phyloP scores from a whole-genome alignment of 2,329 filamentous ascomycete genomes.

The Fusarium hainanense region DNA sequence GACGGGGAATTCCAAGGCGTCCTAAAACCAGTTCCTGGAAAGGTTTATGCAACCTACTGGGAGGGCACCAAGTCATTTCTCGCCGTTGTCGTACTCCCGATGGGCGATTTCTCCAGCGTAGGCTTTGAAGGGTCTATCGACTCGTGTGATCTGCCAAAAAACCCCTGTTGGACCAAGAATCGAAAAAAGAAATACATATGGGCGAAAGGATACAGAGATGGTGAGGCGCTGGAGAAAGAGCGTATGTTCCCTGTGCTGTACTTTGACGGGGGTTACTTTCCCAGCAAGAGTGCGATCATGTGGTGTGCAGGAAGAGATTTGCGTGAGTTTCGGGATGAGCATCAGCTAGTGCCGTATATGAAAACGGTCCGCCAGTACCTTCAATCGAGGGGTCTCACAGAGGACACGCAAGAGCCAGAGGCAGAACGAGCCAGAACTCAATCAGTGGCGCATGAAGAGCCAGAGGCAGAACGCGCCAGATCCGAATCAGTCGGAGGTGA shows the following conservation, averaged over 20 bases:
- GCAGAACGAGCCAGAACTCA: background rate
- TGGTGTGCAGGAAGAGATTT: conserved; percentile 36
- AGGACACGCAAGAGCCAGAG: background rate
- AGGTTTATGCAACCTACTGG: conserved; percentile 14
- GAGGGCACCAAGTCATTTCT: conserved; percentile 15
- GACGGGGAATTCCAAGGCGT: conserved; percentile 2
- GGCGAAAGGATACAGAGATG: conserved; percentile 19
- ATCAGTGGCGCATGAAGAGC: background rate
- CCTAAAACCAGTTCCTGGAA: background rate
- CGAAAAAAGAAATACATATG: background rate
- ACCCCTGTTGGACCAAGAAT: conserved; percentile 1
- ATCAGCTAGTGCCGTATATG: conserved; percentile 9
- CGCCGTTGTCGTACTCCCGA: conserved; percentile 8
- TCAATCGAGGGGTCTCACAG: background rate
- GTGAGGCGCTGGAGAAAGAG: conserved; percentile 5
- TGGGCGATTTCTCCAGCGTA: conserved; percentile 6
- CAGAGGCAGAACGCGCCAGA: no score
- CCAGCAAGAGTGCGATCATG: conserved; percentile 30
- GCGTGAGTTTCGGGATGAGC: conserved; percentile 5
- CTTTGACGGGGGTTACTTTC: conserved; percentile 37
- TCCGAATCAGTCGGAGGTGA: background rate
- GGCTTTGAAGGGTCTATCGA: conserved; percentile 8
- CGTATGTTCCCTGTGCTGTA: conserved; percentile 38
- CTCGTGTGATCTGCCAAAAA: background rate
- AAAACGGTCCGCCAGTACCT: conserved; percentile 8